Evolutionary conservation across 345 rosid genomes (phyloP).

Genomic region (Populus pruinosa): DNA sequence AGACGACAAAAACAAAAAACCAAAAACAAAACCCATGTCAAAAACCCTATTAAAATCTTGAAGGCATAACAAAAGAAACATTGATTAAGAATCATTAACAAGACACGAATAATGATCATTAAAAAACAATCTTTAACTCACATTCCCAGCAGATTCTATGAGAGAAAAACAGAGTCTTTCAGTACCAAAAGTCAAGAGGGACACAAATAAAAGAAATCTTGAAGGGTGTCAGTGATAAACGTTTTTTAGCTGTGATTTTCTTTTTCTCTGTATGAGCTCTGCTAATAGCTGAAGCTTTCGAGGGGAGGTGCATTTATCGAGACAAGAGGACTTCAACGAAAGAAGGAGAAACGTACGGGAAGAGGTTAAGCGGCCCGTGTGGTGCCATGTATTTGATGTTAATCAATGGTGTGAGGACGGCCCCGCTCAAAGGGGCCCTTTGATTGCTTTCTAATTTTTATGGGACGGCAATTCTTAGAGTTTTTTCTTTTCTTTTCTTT

Average conservation of each 20-base stretch:
- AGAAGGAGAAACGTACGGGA: constrained; percentile 43
- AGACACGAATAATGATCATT: neutral
- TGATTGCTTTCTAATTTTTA: neutral
- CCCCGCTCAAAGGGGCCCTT: constrained; percentile 15
- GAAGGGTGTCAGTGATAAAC: neutral
- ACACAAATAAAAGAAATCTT: neutral
- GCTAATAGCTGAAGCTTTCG: neutral
- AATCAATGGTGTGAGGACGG: constrained; percentile 8
- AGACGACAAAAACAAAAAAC: neutral
- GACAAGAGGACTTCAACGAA: neutral
- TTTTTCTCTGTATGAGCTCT: neutral
- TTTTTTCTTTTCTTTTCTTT: no score
- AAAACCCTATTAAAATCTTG: neutral
- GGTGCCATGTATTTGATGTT: constrained; percentile 42
- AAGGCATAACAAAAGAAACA: neutral
- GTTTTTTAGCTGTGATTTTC: neutral
- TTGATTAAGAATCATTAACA: neutral
- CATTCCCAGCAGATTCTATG: neutral
- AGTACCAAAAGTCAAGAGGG: neutral
- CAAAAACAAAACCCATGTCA: neutral
- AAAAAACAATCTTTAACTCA: neutral
- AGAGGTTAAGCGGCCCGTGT: constrained; percentile 19
- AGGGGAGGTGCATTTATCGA: neutral
- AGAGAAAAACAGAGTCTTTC: neutral
- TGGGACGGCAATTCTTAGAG: neutral